Percentiles rank a stretch among this genome's conserved stretches.
phyloP scores from a whole-genome alignment of 805 yeast genomes.

The Teunomyces aglyptinius region DNA sequence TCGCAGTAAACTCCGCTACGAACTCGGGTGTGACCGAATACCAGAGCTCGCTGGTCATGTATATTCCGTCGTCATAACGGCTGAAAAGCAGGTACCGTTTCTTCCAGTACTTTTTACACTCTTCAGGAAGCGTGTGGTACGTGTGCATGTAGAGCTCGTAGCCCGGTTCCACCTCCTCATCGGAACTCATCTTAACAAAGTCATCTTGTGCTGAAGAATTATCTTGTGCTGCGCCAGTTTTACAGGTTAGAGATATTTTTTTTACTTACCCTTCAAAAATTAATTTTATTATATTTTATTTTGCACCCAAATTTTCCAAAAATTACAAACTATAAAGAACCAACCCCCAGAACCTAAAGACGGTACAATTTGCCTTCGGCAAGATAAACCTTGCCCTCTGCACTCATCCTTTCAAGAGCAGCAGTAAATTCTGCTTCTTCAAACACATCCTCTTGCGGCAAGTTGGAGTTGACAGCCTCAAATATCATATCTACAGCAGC shows the following conservation, averaged over 20 bases:
- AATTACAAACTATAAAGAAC: neutral
- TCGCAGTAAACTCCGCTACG: constrained; percentile 61
- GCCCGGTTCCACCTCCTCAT: constrained; percentile 7
- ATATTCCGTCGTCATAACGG: constrained; percentile 63
- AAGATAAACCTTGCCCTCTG: constrained; percentile 36
- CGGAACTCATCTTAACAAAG: constrained; percentile 1
- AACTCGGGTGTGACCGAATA: constrained; percentile 85
- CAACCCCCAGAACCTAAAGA: constrained; percentile 17
- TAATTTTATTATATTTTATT: neutral
- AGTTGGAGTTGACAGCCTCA: constrained; percentile 31
- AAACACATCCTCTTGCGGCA: constrained; percentile 42
- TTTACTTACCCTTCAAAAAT: neutral
- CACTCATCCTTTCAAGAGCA: constrained; percentile 33
- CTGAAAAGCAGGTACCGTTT: constrained; percentile 61
- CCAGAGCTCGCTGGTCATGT: constrained; percentile 74
- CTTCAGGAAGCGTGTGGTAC: constrained; percentile 36
- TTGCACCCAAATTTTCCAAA: constrained; percentile 2
- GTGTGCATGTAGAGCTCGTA: constrained; percentile 39
- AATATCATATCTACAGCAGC: constrained; percentile 32
- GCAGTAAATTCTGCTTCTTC: constrained; percentile 26
- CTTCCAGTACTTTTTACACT: constrained; percentile 57
- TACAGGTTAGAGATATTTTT: neutral
- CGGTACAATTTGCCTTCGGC: constrained; percentile 41
- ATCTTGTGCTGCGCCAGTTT: neutral
- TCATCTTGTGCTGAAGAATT: neutral